Base-by-base conservation (phyloP, 345 rosid genomes). In the Cardamine chenopodiifolia region DNA sequence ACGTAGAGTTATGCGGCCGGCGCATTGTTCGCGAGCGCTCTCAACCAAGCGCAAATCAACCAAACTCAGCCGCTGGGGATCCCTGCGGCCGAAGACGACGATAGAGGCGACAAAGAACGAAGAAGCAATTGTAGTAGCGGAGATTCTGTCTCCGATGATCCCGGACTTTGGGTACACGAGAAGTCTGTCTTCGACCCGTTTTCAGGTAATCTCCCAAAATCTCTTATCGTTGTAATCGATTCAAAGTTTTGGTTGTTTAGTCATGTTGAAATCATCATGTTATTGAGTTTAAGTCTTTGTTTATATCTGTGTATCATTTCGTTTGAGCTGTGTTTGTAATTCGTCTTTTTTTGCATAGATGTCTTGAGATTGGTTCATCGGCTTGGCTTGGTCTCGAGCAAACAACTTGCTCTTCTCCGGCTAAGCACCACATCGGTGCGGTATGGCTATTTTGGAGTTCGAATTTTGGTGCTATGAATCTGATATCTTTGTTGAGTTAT, bases 351-450 rank as follows among this genome's bases (percentile, higher is more conserved):
- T 3, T 71, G 29, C 28, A 56, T 71, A 95, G 99, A 58, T 86
- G 89, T 80, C 83, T 95, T 31, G 89, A 85, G 48, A 86, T 95
- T 31, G 90, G 86, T 18, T 74, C 86, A 0, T 53, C 81, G 0
- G 99, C 97, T 22, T 95, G 97, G 99, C 82, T 62, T 62, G 99
- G 97, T 37, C 85, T 95, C 1, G 96, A 95, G 80, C 96, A 95
- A 80, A 89, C 97, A 23, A 90, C 96, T 53, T 89, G 85, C 31
- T 81, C 90, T 69, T 83, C 90, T 82, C 90, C 91, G 7, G 87
- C 87, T 7, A 92, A 84, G 72, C 81, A 89, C 73, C 97, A 92
- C 78, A 74, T 95, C 61, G 97, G 97, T 70, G 89, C 97, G 60
- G 99, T 95, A 92, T 44, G 96, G 68, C 26, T 39, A 11, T 28